Conservation (phyloP, 2,329 filamentous ascomycete genomes). For the Diaporthe ampelina region DNA sequence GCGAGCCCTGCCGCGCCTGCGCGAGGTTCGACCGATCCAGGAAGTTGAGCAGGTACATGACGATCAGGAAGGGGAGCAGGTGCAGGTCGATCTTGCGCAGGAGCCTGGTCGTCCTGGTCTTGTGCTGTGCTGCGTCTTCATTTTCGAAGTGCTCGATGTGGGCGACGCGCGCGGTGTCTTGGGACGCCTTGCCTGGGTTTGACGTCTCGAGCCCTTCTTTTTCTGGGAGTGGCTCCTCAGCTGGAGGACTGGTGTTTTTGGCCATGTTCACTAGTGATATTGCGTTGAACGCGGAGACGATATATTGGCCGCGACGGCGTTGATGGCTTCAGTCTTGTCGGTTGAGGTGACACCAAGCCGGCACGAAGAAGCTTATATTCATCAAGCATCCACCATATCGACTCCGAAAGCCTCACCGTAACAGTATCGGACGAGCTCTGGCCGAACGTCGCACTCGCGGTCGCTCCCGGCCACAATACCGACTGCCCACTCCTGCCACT, state of each 20-base stretch:
- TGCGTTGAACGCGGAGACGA: background rate
- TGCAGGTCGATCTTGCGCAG: constrained; percentile 66
- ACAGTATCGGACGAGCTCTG: constrained; percentile 5
- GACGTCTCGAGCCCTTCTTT: background rate
- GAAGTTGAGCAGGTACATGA: constrained; percentile 70
- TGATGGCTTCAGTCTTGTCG: no score
- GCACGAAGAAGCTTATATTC: constrained; percentile 21
- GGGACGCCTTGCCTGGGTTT: constrained; percentile 5
- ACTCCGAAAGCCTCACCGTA: background rate
- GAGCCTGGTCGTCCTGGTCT: constrained; percentile 45
- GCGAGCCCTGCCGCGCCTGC: constrained; percentile 66
- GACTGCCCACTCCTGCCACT: background rate
- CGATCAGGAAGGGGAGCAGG: constrained; percentile 65
- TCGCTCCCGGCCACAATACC: background rate
- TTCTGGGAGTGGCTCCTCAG: background rate
- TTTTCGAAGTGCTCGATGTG: constrained; percentile 34
- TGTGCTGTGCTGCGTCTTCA: constrained; percentile 35
- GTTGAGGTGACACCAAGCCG: background rate
- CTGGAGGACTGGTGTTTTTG: background rate
- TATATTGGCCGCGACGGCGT: background rate
- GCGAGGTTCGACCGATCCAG: constrained; percentile 67
- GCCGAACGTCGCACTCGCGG: constrained; percentile 3
- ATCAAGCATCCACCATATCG: background rate
- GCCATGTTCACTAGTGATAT: background rate
- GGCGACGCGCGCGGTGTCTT: background rate